phyloP scores from a whole-genome alignment of 2,329 filamentous ascomycete species.

The Colletotrichum tanaceti region DNA sequence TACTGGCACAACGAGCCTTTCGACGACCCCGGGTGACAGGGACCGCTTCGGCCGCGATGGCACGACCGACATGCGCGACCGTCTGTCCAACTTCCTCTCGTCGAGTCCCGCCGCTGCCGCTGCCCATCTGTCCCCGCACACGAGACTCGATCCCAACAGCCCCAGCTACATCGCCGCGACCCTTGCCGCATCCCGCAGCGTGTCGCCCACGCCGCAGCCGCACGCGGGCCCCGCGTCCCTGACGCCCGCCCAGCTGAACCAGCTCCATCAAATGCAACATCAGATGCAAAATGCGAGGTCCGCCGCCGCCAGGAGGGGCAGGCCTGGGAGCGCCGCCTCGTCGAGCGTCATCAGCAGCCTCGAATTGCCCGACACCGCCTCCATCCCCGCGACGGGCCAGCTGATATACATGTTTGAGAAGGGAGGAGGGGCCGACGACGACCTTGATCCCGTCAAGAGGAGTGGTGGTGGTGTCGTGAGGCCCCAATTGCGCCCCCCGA shows the following conservation, averaged over 20 bases:
- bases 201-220: slow-evolving; percentile 39
- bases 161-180: slow-evolving; percentile 72
- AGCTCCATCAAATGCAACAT: slow-evolving; percentile 36
- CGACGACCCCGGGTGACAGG: slow-evolving; percentile 27
- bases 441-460: slow-evolving; percentile 52
- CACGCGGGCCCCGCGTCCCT: slow-evolving; percentile 28
- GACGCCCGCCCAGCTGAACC: slow-evolving; percentile 35
- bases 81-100: slow-evolving; percentile 44
- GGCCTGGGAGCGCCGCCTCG: slow-evolving; percentile 48
- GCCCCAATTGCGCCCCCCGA: slow-evolving; percentile 46
- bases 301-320: slow-evolving; percentile 33
- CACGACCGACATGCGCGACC: slow-evolving; percentile 43
- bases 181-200: slow-evolving; percentile 54
- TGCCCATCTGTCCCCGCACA: slow-evolving; percentile 38
- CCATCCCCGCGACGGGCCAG: slow-evolving; percentile 71
- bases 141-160: slow-evolving; percentile 57
- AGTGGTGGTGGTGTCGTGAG: slow-evolving; percentile 35
- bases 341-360: slow-evolving; percentile 49
- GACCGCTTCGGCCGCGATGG: slow-evolving; percentile 36
- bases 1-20: slow-evolving; percentile 52
- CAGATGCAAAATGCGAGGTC: slow-evolving; percentile 39
- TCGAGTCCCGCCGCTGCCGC: slow-evolving; percentile 31
- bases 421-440: slow-evolving; percentile 40
- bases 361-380: slow-evolving; percentile 63
- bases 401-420: slow-evolving; percentile 77